Base-by-base conservation (phyloP, 2,329 filamentous ascomycete species). In the Arthrobotrys megalospora region DNA sequence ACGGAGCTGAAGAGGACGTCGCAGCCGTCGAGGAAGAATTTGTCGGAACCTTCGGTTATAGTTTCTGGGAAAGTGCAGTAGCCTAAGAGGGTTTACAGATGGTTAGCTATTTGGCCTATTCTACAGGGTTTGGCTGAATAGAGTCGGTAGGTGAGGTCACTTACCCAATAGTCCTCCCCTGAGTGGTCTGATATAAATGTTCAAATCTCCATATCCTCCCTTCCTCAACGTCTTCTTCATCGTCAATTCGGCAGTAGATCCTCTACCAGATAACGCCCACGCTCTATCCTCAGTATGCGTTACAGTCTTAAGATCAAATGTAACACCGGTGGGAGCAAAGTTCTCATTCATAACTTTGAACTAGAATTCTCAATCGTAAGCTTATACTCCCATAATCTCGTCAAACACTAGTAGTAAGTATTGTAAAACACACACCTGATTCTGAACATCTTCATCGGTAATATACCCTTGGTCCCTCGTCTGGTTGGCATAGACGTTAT, bases 1-100 rank as follows among this genome's bases (percentile, higher is more conserved):
- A 68, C 14, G 14, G 71, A 63, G 16, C 50, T 62, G 24, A 68
- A 55, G n/a, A 68, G 71, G 19, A 76, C 45, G 12, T 66, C 62
- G 71, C 71, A 76, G n/a, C 71, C 71, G 55, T 76, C 71, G 8
- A 53, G 28, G 52, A 36, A 76, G 32, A 68, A 76, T 19, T 16
- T 58, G 6, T 76, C 71, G 12, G 43, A 45, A n/a, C 14, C 45
- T 36, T 19, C 6, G 16, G 32, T 32, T 10, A 52, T 12, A 8
- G 32, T 53, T 6, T 52, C 53, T 16, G 71, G 71, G 63, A 76
- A 76, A n/a, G 62, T 68, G 53, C 71, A 76, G 21, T 63, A 76
- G 8, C 71, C 71, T 73, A 21, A 41, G 36, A 34, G 5, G 2
- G 11, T 14, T 45, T 16, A 45, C 16, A 14, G 2, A 16, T 45